phyloP scores from a whole-genome alignment of 148 eudicot genomes.

The Vaccinium vitisidaea region DNA sequence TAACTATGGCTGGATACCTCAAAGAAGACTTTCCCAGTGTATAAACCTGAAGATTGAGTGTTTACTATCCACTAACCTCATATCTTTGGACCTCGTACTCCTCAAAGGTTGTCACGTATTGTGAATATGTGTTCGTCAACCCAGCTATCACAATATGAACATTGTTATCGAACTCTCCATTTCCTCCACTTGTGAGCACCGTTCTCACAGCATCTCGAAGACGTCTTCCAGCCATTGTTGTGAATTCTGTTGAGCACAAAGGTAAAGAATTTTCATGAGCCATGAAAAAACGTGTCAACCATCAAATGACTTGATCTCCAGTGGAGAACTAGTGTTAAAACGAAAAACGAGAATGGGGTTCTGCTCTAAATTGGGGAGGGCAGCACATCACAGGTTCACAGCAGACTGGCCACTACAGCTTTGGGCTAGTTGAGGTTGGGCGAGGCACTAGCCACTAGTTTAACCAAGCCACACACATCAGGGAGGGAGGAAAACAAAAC shows the following conservation, averaged over 20 bases:
- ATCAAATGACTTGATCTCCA: neutral
- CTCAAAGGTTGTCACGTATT: slow-evolving; percentile 85
- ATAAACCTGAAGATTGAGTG: neutral
- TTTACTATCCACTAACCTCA: slow-evolving; percentile 57
- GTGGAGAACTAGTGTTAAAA: neutral
- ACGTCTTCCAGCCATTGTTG: slow-evolving; percentile 98
- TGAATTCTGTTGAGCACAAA: slow-evolving; percentile 54
- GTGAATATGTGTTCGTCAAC: slow-evolving; percentile 92
- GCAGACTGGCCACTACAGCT: neutral
- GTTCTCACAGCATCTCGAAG: slow-evolving; percentile 85
- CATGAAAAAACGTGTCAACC: neutral
- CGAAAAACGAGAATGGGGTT: neutral
- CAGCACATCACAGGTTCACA: neutral
- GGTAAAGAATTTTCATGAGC: neutral
- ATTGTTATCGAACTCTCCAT: slow-evolving; percentile 47
- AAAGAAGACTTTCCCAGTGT: neutral
- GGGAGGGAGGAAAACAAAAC: neutral
- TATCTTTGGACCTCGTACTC: slow-evolving; percentile 95
- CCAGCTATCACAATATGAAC: slow-evolving; percentile 88
- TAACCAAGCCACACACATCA: neutral
- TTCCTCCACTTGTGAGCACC: slow-evolving; percentile 45
- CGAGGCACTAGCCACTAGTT: slow-evolving; percentile 1
- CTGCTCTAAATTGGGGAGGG: neutral
- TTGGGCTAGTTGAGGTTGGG: neutral
- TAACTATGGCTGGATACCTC: neutral